Conservation (phyloP, 805 yeast species). For the Ogataea henricii region DNA sequence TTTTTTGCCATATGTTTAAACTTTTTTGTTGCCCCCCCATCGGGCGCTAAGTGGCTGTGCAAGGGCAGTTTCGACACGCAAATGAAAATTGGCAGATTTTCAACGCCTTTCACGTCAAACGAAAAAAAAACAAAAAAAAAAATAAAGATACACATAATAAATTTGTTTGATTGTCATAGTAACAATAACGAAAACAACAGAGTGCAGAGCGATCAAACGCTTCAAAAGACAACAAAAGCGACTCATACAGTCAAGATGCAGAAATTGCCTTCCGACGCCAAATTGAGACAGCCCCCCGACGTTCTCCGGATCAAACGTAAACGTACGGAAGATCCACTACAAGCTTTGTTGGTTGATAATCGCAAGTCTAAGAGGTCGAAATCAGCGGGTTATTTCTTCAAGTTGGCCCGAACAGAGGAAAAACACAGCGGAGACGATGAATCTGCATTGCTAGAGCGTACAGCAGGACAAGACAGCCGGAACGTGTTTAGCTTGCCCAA, state of each 20-base stretch:
- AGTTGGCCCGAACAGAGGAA: constrained; percentile 50
- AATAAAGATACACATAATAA: too few relatives aligned
- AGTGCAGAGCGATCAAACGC: too few relatives aligned
- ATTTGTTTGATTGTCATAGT: neutral
- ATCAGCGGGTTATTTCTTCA: constrained; percentile 42
- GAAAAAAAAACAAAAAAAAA: neutral
- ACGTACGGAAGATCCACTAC: constrained; percentile 84
- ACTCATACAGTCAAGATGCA: neutral
- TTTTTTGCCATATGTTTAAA: neutral
- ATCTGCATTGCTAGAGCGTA: constrained; percentile 24
- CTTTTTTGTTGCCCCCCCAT: neutral
- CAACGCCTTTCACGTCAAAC: neutral
- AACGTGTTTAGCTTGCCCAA: constrained; percentile 30
- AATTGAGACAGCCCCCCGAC: constrained; percentile 45
- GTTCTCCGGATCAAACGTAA: constrained; percentile 83
- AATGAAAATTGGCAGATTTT: neutral
- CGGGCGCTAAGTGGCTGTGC: constrained; percentile 3
- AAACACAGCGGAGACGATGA: constrained; percentile 22
- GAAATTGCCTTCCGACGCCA: neutral
- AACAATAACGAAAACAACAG: neutral
- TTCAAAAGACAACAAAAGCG: neutral
- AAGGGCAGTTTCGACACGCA: neutral
- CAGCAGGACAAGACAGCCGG: constrained; percentile 13
- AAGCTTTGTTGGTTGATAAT: constrained; percentile 63
- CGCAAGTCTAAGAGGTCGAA: constrained; percentile 43